Base-by-base conservation (phyloP, 768 basidiomycete genomes). In the Fomitopsis pulvina region DNA sequence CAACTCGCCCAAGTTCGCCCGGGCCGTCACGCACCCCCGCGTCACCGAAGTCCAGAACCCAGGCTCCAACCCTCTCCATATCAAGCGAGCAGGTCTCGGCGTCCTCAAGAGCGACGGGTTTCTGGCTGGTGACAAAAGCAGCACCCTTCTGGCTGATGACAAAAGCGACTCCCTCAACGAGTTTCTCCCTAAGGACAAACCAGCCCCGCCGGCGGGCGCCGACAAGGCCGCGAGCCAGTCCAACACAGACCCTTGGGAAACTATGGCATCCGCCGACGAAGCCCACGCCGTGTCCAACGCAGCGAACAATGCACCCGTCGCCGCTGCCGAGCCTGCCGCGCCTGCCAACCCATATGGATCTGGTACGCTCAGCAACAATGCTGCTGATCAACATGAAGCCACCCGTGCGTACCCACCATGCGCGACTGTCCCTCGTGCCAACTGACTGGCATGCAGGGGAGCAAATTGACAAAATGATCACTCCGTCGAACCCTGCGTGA, bases 1-100 rank as follows among this genome's bases (percentile, higher is more conserved):
- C n/a, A 47, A 44, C 12, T 58, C 60, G 4, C 56, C 60, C 46
- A 49, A 38, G n/a, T 29, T 51, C 24, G 40, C 34, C 50, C 30
- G 46, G 21, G 47, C 18, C 22, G 14, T 56, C 48, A 30, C 53
- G 11, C 48, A 54, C 39, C 34, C 55, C 4, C 38, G 44, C 14
- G 45, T 47, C 46, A 53, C 47, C 34, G 47, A 48, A 28, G 47
- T 48, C 47, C 5, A 48, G 22, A 48, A 12, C 26, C 20, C 34
- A 16, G n/a, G 14, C 11, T 6, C 25, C 29, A 29, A 24, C 29
- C 27, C 45, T 22, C 30, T 46, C 27, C 45, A 44, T 5, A 14
- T 46, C 30, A 37, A 46, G 45, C 45, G 45, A n/a, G 14, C 6
- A 4, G 34, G 34, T 18, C 34, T 37, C 4, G 34, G 34, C 5